These are phyloP conservation scores for Ascoidea asiatica DNA, from an alignment of 805 yeast genomes.

Conservation along the genomic window DNA sequence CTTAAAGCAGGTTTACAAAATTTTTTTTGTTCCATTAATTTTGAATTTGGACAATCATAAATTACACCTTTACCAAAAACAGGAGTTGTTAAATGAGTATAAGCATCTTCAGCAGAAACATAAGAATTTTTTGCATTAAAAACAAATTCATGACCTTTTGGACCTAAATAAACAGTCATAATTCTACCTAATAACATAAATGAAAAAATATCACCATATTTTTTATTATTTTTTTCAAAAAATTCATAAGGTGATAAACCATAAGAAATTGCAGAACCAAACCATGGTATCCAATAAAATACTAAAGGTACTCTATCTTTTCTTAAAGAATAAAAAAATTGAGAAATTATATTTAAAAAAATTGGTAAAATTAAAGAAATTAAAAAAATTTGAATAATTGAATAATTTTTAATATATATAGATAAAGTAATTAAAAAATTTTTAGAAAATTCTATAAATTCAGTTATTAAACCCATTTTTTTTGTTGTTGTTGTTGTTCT, in stretches of 20 bases:
- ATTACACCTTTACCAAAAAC: constrained; percentile 98
- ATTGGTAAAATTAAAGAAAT: constrained; percentile 37
- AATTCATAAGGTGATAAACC: constrained; percentile 95
- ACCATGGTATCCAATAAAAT: constrained; percentile 89
- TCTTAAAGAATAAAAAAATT: constrained; percentile 54
- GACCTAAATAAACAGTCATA: constrained; percentile 94
- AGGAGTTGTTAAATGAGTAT: constrained; percentile 95
- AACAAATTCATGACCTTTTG: constrained; percentile 94
- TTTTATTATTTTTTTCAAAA: constrained; percentile 61
- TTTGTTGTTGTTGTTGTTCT: too few relatives aligned
- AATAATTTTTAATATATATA: too few relatives aligned
- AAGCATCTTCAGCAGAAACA: constrained; percentile 94
- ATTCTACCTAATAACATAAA: constrained; percentile 79
- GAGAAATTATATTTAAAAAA: constrained; percentile 52
- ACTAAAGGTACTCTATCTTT: constrained; percentile 82
- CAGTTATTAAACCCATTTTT: too few relatives aligned
- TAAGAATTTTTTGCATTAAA: constrained; percentile 80
- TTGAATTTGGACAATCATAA: constrained; percentile 88
- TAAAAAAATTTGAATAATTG: constrained; percentile 9
- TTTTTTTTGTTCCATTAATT: constrained; percentile 97
- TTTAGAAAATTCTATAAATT: too few relatives aligned
- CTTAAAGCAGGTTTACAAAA: constrained; percentile 87
- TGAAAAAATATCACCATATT: constrained; percentile 89
- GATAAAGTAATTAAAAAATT: too few relatives aligned
- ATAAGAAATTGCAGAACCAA: constrained; percentile 79